A percentile compares a stretch with the other conserved stretches of the same genome.
Evolutionary conservation across 441 rosid species (phyloP).

Genomic region (Gossypium lobatum): DNA sequence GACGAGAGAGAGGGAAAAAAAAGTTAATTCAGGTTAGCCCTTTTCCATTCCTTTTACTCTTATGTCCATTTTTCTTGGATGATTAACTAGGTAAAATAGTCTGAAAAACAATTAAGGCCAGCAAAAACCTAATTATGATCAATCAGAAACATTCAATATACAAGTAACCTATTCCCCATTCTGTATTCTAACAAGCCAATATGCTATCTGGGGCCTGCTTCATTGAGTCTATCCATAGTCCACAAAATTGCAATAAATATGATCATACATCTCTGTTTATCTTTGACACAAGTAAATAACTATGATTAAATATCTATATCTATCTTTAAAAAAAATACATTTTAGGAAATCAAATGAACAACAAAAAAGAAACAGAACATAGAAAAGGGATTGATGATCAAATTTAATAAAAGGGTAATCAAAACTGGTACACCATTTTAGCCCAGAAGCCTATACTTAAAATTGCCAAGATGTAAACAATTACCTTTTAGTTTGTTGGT

Average conservation of each 20-base stretch:
- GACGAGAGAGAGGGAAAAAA: neutral
- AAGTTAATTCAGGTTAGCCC: neutral
- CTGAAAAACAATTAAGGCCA: neutral
- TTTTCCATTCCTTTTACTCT: neutral
- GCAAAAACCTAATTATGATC: neutral
- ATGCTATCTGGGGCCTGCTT: neutral
- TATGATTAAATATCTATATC: neutral
- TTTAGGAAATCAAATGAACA: neutral
- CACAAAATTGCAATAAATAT: neutral
- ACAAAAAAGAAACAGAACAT: neutral
- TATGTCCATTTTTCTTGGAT: neutral
- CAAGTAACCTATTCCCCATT: neutral
- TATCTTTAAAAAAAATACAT: neutral
- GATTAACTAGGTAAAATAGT: neutral
- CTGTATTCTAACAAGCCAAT: slow-evolving; percentile 1
- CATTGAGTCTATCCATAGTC: neutral
- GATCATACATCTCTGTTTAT: neutral
- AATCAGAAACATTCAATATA: neutral
- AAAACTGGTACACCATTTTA: neutral
- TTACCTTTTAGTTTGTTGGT: slow-evolving; percentile 58
- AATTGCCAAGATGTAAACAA: slow-evolving; percentile 3
- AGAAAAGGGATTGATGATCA: neutral
- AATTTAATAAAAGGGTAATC: neutral
- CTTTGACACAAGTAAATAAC: neutral
- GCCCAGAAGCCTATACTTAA: neutral